Base-by-base conservation (phyloP, 1,284 basidiomycete genomes). In the Apiotrichum laibachii region DNA sequence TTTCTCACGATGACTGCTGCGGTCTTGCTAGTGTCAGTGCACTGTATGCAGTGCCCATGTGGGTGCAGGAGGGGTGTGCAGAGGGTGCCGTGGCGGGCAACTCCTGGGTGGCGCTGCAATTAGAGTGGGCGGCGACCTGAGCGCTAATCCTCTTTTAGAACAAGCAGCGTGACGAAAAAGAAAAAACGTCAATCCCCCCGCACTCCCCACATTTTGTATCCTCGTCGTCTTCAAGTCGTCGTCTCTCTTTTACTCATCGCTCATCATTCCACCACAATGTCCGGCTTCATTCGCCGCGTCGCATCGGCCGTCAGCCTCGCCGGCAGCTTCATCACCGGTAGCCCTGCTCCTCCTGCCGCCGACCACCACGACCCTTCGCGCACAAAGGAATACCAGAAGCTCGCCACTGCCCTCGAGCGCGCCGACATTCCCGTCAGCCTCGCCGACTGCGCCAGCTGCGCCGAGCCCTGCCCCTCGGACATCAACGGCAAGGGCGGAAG, bases 381-480 rank as follows among this genome's bases (percentile, higher is more conserved):
- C 21, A 63, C 61, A 11, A 53, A 64, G 33, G 53, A 64, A 15
- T 75, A 80, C 62, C 64, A 64, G 18, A 49, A 68, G 42, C 63
- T 80, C 15, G 75, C 75, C 13, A 43, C 67, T 22, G 66, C 73
- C 19, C 68, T 85, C n/a, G 71, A 77, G 48, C 71, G 71, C 0
- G 85, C 82, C 3, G 77, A 81, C 37, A 82, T 92, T 8, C 89
- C 90, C 16, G 83, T 90, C 33, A 84, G 87, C 3, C 77, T 81
- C 10, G 86, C 82, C 8, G 83, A 85, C 70, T 94, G 90, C 77
- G 83, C 86, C 59, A 81, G 81, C 16, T 93, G 90, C 73, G 81
- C 86, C 16, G 83, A 89, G 72, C 89, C 89, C 19, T 92, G 90
- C 48, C 58, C 63, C 0, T n/a, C 51, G 15, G 21, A 34, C 21